Base-by-base conservation (phyloP, 1,284 basidiomycete species). In the Caloboletus firmus region DNA sequence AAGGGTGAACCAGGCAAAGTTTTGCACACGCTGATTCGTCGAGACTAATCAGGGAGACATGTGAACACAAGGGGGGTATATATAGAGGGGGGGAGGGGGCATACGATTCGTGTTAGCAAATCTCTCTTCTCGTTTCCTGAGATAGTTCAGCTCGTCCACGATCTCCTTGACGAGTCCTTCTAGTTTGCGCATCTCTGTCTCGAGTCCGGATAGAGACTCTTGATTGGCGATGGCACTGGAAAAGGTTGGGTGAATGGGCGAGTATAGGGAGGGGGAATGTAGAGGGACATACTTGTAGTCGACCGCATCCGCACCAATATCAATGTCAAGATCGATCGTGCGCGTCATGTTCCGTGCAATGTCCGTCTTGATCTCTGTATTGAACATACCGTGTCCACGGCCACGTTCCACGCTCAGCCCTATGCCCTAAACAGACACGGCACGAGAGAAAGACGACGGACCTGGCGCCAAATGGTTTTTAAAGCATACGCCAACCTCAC, bases 161-260 rank as follows among this genome's bases (percentile, higher is more conserved):
- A 99, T 89, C 75, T 98, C 96, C 71, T 93, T 93, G 32, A 95
- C 91, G 6, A 98, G 76, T 1, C 91, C 94, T 72, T 99, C 96
- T 10, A 99, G 79, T 69, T 99, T 99, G 35, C 95, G 83, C 93
- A 99, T 97, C 73, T 99, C 96, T 0, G 94, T 95, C 74, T 99
- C 97, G 37, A 99, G 82, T 0, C 91, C 91, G 2, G 94, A 98
- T 0, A 99, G 79, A 0, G 93, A 95, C 73, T 99, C 96, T 72
- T 98, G 95, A 75, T 98, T 98, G 7, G 97, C 96, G 69, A 99
- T 99, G 20, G 96, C 96, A 67, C 93, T 95, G 66, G 12, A 24
- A 28, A 45, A 10, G 9, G 20, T 31, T 28, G 9, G 44, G 52
- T 54, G 37, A 52, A 36, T 20, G 32, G 15, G n/a, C 13, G 37